These are phyloP conservation scores for Verticillium tricorpus DNA, from an alignment of 2,329 filamentous ascomycete species.

Conservation along the genomic window DNA sequence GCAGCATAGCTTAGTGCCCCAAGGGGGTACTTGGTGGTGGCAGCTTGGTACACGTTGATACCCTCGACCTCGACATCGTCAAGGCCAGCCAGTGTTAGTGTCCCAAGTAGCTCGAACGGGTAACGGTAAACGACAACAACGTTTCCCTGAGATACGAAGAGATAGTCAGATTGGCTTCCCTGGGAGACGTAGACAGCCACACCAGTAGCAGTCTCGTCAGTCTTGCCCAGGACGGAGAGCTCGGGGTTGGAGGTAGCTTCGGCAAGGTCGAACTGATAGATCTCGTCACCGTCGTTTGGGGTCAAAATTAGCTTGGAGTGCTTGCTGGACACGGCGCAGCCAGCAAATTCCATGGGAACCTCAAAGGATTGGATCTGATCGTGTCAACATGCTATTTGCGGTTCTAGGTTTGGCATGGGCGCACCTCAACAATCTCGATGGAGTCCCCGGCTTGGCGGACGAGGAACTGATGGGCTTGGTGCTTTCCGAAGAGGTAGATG, in stretches of 20 bases:
- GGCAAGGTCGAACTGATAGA: conserved; percentile 32
- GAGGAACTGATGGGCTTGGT: conserved; percentile 30
- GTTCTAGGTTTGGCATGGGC: not conserved
- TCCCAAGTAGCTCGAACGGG: conserved; percentile 29
- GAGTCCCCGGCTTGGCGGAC: conserved; percentile 21
- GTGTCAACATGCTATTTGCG: not conserved
- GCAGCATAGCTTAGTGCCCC: conserved; percentile 36
- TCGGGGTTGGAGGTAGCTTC: conserved; percentile 32
- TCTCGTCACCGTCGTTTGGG: conserved; percentile 27
- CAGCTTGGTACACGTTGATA: conserved; percentile 33
- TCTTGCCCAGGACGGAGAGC: conserved; percentile 29
- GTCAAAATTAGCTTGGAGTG: conserved; percentile 34
- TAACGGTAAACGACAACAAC: conserved; percentile 33
- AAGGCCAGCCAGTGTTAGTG: conserved; percentile 28
- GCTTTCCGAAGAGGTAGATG: conserved; percentile 41
- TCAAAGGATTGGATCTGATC: conserved; percentile 37
- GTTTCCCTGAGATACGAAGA: conserved; percentile 34
- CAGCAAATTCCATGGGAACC: conserved; percentile 34
- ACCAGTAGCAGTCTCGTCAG: conserved; percentile 32
- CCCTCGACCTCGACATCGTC: conserved; percentile 38
- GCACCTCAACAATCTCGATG: conserved; percentile 32
- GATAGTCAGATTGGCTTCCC: conserved; percentile 24
- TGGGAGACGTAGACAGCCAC: conserved; percentile 33
- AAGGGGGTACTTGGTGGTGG: conserved; percentile 26
- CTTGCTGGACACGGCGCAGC: conserved; percentile 33